Base-by-base conservation (phyloP, 306 rosid species). In the Myrica gale region DNA sequence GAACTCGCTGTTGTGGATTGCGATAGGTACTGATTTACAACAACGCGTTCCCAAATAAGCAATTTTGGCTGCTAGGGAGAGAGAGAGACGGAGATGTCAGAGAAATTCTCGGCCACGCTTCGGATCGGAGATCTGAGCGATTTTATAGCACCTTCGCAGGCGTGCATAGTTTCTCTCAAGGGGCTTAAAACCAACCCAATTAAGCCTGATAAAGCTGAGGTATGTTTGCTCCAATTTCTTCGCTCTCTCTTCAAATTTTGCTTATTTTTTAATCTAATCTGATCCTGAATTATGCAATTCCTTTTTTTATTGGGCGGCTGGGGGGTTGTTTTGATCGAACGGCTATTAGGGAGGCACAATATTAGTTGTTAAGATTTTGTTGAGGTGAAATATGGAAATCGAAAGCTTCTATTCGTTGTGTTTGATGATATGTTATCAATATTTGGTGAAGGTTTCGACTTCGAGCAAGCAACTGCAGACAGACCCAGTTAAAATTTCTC, bases 41-140 rank as follows among this genome's bases (percentile, higher is more conserved):
- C 12, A 21, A 19, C 2, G 20, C 11, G 32, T 57, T 57, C 10
- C 7, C 12, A 4, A 57, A 21, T 15, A 57, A 57, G 6, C 41
- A 21, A 10, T 57, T 57, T 57, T 20, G 63, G 63, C 39, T 4
- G 3, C 4, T 21, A 57, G 41, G 7, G 74, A 7, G 41, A 11
- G 74, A 7, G 6, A 16, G 77, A 42, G 47, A 21, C 3, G 51
- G 47, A 80, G 76, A 94, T 94, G 98, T 89, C 98, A 10, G 91
- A 92, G 78, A 94, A 92, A 76, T 92, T 95, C 89, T 95, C 97
- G 43, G 85, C 98, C 6, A 87, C 85, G 51, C 92, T 95, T 82
- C 92, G 97, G 68, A 90, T 95, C 69, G 93, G 94, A 68, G 98
- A 95, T 83, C 92, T 95, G 76, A 95, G 85, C 77, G 98, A 95